Percentiles rank a stretch among this genome's conserved stretches.
These are phyloP conservation scores for Colletotrichum camelliae DNA, from an alignment of 2,329 filamentous ascomycete species.

Conservation along the genomic window DNA sequence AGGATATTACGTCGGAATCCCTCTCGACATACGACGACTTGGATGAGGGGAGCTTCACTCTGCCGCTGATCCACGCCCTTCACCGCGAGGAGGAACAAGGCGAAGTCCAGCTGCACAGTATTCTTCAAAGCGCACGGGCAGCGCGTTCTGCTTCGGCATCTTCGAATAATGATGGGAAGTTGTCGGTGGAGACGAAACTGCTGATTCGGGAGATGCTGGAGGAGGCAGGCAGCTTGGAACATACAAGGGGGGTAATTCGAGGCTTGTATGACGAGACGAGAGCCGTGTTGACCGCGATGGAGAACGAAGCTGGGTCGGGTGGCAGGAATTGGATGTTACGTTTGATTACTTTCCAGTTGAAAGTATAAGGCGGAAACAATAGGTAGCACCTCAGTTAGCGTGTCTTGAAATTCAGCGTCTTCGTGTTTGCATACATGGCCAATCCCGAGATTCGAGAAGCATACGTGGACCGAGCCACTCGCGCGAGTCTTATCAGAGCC, in stretches of 20 bases:
- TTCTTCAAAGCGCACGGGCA: not conserved
- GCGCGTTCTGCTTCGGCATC: not conserved
- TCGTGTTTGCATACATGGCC: not conserved
- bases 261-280: not conserved
- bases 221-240: not conserved
- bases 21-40: not conserved
- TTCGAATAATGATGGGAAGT: not conserved
- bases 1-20: not conserved
- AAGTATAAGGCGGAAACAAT: not conserved
- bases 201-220: not conserved
- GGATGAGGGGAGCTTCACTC: not conserved
- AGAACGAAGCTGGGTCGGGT: not conserved
- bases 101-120: not conserved
- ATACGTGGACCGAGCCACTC: not conserved
- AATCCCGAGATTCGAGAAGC: not conserved
- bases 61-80: constrained; percentile 1
- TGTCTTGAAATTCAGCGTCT: not conserved
- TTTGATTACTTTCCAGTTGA: not conserved
- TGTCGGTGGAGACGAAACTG: not conserved
- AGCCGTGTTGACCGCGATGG: not conserved
- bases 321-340: not conserved
- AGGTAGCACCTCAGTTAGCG: not conserved
- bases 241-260: not conserved
- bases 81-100: not conserved
- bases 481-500: too few relatives aligned